A percentile compares a stretch with the other conserved stretches of the same genome.
Conservation (phyloP, 768 basidiomycete species). For the Lactifluus hygrophoroides region DNA sequence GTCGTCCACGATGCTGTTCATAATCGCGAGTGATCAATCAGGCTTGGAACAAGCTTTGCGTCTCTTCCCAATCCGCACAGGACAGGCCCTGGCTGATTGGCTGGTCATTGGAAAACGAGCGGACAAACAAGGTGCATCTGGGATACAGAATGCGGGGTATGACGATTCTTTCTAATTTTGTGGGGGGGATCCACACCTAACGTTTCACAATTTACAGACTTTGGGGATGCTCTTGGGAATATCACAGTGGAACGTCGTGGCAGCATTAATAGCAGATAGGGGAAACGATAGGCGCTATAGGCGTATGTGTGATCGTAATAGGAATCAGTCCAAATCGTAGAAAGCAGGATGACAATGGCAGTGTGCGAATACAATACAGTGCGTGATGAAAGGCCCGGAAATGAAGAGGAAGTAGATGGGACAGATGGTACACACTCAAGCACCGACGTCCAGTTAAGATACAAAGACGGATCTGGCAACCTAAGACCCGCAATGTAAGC, state of each 20-base stretch:
- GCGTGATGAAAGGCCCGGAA: slow-evolving; percentile 43
- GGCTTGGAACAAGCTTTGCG: slow-evolving; percentile 62
- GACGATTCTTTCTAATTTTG: slow-evolving; percentile 23
- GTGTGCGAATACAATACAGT: slow-evolving; percentile 83
- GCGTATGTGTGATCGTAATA: slow-evolving; percentile 32
- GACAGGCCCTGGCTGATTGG: slow-evolving; percentile 73
- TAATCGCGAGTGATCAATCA: slow-evolving; percentile 45
- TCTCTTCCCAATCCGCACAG: slow-evolving; percentile 81
- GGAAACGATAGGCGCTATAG: slow-evolving; percentile 30
- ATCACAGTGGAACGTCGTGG: slow-evolving; percentile 31
- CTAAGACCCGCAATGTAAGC: slow-evolving; percentile 30
- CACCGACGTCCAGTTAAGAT: slow-evolving; percentile 35
- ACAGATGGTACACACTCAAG: slow-evolving; percentile 56
- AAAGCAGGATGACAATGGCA: slow-evolving; percentile 36
- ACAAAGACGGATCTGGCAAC: slow-evolving; percentile 73
- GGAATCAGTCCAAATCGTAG: slow-evolving; percentile 38
- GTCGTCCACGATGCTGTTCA: slow-evolving; percentile 39
- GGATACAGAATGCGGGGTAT: slow-evolving; percentile 69
- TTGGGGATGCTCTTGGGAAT: slow-evolving; percentile 29
- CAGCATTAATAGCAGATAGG: slow-evolving; percentile 18
- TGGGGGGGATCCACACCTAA: slow-evolving; percentile 8
- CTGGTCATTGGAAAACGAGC: slow-evolving; percentile 46
- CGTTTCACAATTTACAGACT: slow-evolving; percentile 24
- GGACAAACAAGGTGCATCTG: slow-evolving; percentile 60
- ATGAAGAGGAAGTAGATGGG: slow-evolving; percentile 45